Base-by-base conservation (phyloP, 768 basidiomycete species). In the Lactarius vividus region DNA sequence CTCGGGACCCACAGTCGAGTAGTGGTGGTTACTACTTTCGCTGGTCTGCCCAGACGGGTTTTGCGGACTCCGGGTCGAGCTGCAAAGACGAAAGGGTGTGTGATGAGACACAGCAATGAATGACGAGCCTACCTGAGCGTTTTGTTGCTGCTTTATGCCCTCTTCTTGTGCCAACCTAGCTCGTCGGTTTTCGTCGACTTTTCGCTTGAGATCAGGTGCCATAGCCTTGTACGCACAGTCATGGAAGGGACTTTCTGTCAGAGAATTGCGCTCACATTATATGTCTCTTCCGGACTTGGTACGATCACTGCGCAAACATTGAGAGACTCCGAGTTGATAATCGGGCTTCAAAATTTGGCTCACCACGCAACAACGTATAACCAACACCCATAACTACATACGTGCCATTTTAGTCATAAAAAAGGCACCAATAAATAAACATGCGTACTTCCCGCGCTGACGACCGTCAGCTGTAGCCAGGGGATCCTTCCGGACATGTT, bases 141-240 rank as follows among this genome's bases (percentile, higher is more conserved):
- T 59, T 35, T 62, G 69, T 59, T 77, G 77, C 61, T 67, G 70
- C 62, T 70, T 71, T 28, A 71, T 74, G 31, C 73, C 74, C 53
- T 73, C 69, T 63, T 79, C 78, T 9, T 71, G 61, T 0, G 77
- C 76, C 49, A 75, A 54, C 57, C 78, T 69, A 5, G 76, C 76
- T 4, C 72, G 74, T 49, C 78, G 77, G 57, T 71, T 75, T 26
- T 76, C 75, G 63, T 79, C 78, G 8, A 78, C 78, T 60, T 77
- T 76, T 46, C 72, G 70, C 26, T 72, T 73, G 26, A 79, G 62
- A 57, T 79, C 78, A 7, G 78, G 78, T 2, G 78, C 70, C 74
- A 79, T 75, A 20, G 74, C 71, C 77, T 78, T 58, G 18, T 8
- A 60, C 15, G 35, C 20, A 20, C 49, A 26, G 35, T 58, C 15